phyloP scores from a whole-genome alignment of 805 yeast genomes.

The Metschnikowia matae region DNA sequence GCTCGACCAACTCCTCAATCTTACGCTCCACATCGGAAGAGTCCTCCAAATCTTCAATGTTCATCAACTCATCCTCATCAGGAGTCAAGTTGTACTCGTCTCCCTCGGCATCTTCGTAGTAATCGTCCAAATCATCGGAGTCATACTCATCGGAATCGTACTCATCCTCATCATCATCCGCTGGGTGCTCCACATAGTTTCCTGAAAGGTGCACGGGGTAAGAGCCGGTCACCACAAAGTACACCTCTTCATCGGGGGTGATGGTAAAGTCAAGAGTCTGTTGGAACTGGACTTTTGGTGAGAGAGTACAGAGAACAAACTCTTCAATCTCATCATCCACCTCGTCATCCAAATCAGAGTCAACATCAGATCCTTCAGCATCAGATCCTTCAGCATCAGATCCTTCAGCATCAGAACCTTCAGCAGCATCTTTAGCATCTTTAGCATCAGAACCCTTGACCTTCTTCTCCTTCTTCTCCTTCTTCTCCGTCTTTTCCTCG shows the following conservation, averaged over 20 bases:
- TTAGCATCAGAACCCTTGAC: slow-evolving; percentile 41
- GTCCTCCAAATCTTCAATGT: slow-evolving; percentile 61
- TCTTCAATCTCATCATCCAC: slow-evolving; percentile 77
- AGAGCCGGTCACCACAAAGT: slow-evolving; percentile 93
- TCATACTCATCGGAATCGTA: slow-evolving; percentile 22
- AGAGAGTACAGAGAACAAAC: slow-evolving; percentile 80
- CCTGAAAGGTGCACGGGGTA: slow-evolving; percentile 91
- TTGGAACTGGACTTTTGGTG: slow-evolving; percentile 81
- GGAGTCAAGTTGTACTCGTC: slow-evolving; percentile 63
- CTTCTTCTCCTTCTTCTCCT: slow-evolving; percentile 25
- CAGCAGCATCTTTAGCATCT: slow-evolving; percentile 46
- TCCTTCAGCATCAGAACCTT: slow-evolving; percentile 48
- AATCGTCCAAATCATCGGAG: slow-evolving; percentile 26
- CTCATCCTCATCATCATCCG: slow-evolving; percentile 66
- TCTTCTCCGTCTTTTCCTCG: slow-evolving; percentile 22
- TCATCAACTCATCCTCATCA: slow-evolving; percentile 67
- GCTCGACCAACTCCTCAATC: slow-evolving; percentile 70
- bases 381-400: slow-evolving; percentile 57
- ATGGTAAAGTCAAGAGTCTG: slow-evolving; percentile 88
- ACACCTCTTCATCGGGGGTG: slow-evolving; percentile 89
- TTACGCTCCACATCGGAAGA: slow-evolving; percentile 68
- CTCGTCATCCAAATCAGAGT: slow-evolving; percentile 35
- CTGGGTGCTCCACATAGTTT: slow-evolving; percentile 95
- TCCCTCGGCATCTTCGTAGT: slow-evolving; percentile 47
- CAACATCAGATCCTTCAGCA: slow-evolving; percentile 54